Evolutionary conservation across 1,284 basidiomycete genomes (phyloP), one percentile per base, ranked within the genome.

Genomic region (Malassezia sp.): DNA sequence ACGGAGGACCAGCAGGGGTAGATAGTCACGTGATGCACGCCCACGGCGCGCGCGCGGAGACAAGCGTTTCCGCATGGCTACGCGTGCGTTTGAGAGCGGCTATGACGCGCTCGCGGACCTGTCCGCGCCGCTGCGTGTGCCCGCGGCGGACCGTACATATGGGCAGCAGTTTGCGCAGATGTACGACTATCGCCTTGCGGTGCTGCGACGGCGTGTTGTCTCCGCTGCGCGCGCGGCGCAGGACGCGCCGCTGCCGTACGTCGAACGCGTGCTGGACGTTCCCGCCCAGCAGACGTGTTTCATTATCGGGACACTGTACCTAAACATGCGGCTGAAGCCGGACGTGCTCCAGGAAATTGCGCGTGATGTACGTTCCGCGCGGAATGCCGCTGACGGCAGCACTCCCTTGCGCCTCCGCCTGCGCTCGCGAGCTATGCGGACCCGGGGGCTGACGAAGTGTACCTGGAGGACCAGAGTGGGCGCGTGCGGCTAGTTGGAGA

Each of bases 311-410:
- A 97, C 91, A 0, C 80, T 96, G 2, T 99, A 96, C 71, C 83
- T 93, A 78, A 85, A 93, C 53, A 96, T 97, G 93, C 85, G 85
- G 4, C 76, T 95, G 46, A 99, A 99, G 70, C 91, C 91, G 0
- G 95, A 96, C 61, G 85, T 99, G 11, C 77, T 99, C 45, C 84
- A 90, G 62, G 93, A 99, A 58, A 79, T 97, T 57, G 87, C 83
- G 11, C 77, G 85, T 65, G 88, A 97, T 63, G 91, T 93, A 63
- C 53, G 57, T 48, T 4, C 12, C n/a, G n/a, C n/a, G n/a, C n/a
- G n/a, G n/a, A n/a, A n/a, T 7, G 4, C 12, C 6, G 12, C 21
- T 47, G 10, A 38, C 12, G n/a, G 43, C 62, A 93, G 88, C 85
- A 85, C 71, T 87, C 86, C 49, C 80, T 95, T 45, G 84, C 86